These are phyloP conservation scores for Theobroma grandiflorum DNA, from an alignment of 441 rosid genomes.

Conservation along the genomic window DNA sequence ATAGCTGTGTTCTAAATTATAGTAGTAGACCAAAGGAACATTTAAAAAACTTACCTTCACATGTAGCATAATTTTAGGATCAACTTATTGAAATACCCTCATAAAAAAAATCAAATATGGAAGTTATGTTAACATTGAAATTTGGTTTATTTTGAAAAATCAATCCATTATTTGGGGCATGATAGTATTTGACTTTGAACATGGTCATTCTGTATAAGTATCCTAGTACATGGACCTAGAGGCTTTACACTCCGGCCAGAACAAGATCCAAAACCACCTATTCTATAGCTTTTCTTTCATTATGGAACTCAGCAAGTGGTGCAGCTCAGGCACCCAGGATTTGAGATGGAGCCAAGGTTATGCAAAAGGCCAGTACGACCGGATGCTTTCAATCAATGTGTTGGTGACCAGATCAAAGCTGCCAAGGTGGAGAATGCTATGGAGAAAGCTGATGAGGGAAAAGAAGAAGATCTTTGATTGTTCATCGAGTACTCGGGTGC, in stretches of 20 bases:
- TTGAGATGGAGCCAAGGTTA: conserved; percentile 32
- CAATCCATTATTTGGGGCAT: neutral
- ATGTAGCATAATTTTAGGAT: conserved; percentile 7
- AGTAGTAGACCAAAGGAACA: neutral
- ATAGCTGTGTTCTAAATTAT: neutral
- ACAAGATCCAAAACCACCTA: neutral
- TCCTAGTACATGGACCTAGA: neutral
- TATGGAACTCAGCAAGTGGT: conserved; percentile 46
- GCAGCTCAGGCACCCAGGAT: conserved; percentile 37
- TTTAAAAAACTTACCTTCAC: neutral
- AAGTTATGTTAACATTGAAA: neutral
- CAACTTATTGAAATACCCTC: neutral
- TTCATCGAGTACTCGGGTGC: conserved; percentile 33
- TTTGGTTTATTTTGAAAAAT: neutral
- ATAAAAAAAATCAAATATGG: neutral
- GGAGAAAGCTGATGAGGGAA: conserved; percentile 66
- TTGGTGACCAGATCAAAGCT: conserved; percentile 38
- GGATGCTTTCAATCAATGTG: conserved; percentile 41
- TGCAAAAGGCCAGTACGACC: conserved; percentile 39
- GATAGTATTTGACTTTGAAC: conserved; percentile 6
- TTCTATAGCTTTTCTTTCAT: neutral
- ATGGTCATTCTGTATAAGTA: conserved; percentile 7
- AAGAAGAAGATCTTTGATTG: conserved; percentile 48
- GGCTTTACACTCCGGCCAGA: neutral
- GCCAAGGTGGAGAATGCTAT: conserved; percentile 58